These are phyloP conservation scores for Solanum ossicruentum DNA, from an alignment of 257 asterid genomes.

Conservation along the genomic window DNA sequence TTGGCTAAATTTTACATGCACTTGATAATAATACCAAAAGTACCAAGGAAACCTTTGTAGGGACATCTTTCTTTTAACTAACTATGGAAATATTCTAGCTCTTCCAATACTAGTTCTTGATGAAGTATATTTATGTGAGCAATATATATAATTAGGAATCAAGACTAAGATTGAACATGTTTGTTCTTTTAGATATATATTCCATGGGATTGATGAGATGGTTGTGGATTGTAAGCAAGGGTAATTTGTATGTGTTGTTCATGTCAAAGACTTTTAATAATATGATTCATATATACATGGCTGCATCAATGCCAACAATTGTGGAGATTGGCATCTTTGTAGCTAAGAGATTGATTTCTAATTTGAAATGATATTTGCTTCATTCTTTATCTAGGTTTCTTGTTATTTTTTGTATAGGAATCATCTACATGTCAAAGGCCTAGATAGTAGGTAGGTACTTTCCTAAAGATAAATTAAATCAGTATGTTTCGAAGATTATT, in stretches of 20 bases:
- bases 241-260: not conserved
- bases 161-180: not conserved
- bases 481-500: too few relatives aligned
- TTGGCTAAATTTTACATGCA: too few relatives aligned
- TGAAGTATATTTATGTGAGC: not conserved
- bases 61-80: not conserved
- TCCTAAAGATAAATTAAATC: not conserved
- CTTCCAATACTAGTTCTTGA: not conserved
- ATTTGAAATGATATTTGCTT: not conserved
- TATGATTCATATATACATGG: not conserved
- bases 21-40: not conserved
- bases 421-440: not conserved
- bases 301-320: slow-evolving; percentile 7
- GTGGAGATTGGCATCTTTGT: not conserved
- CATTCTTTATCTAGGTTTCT: not conserved
- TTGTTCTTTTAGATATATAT: not conserved
- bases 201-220: not conserved
- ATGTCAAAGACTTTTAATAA: not conserved
- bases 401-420: too few relatives aligned
- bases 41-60: not conserved
- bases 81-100: not conserved
- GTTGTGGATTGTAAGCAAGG: not conserved
- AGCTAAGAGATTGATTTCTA: not conserved
- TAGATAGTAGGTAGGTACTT: not conserved
- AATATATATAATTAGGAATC: slow-evolving; percentile 7